These are phyloP conservation scores for Paramecium sexaurelia DNA, from an alignment of 73 alveolate genomes.

Conservation along the genomic window DNA sequence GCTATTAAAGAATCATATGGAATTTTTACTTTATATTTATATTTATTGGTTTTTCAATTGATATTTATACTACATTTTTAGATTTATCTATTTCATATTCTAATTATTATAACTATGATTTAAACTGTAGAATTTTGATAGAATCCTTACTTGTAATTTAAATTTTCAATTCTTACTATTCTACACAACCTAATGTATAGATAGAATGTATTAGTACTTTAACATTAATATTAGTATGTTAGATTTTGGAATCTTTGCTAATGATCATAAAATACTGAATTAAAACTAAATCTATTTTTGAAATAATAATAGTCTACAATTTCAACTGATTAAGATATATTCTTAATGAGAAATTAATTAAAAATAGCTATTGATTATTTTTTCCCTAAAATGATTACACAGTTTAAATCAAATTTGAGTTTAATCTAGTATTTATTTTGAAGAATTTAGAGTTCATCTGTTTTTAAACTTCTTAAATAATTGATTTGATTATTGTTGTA, in stretches of 20 bases:
- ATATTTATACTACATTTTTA: not conserved
- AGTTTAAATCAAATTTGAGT: not conserved
- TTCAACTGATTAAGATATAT: not conserved
- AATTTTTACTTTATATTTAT: not conserved
- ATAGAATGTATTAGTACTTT: not conserved
- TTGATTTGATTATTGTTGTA: not conserved
- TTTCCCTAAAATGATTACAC: not conserved
- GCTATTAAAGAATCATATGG: not conserved
- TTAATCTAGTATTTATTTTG: not conserved
- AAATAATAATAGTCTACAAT: not conserved
- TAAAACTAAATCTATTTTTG: not conserved
- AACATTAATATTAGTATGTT: not conserved
- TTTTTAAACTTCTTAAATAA: not conserved
- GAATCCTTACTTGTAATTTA: not conserved
- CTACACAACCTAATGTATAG: not conserved
- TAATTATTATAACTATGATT: not conserved
- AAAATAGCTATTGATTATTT: not conserved
- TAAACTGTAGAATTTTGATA: not conserved
- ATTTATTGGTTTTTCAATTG: not conserved
- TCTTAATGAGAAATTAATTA: not conserved
- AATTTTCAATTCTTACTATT: not conserved
- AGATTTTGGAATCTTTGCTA: not conserved
- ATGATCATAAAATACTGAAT: not conserved
- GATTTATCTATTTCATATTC: not conserved
- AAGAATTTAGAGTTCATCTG: not conserved